Evolutionary conservation across 1,139 yeast species (phyloP).

Genomic region (Wickerhamomyces sp.): DNA sequence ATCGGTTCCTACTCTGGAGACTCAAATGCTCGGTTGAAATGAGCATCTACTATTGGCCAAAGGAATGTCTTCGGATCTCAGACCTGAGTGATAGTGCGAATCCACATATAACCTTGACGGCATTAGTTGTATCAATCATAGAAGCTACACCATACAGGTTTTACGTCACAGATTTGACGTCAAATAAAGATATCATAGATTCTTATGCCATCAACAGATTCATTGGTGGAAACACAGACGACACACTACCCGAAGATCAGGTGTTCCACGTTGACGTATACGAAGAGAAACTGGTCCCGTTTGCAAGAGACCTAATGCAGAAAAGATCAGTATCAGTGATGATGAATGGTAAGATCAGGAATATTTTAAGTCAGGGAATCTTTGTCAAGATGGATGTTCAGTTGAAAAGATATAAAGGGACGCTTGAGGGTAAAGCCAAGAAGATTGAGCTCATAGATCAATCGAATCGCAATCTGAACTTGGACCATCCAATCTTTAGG

Average conservation of each 20-base stretch:
- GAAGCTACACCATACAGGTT: slow-evolving; percentile 3
- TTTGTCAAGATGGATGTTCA: slow-evolving; percentile 8
- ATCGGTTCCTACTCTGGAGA: too few relatives aligned
- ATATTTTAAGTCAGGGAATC: slow-evolving; percentile 7
- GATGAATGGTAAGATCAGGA: neutral
- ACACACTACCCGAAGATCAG: neutral
- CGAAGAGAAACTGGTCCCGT: slow-evolving; percentile 2
- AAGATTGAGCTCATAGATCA: slow-evolving; percentile 2
- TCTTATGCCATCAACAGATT: neutral
- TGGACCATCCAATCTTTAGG: neutral
- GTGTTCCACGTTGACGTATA: slow-evolving; percentile 8
- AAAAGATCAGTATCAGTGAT: neutral
- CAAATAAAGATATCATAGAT: slow-evolving; percentile 4
- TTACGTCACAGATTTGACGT: slow-evolving; percentile 14
- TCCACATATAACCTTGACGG: slow-evolving; percentile 1
- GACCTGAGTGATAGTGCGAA: neutral
- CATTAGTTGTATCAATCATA: slow-evolving; percentile 3
- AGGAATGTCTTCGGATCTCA: neutral
- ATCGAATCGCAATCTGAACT: neutral
- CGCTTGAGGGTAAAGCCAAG: slow-evolving; percentile 7
- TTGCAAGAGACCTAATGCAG: slow-evolving; percentile 1
- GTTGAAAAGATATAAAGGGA: slow-evolving; percentile 5
- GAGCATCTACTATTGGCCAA: neutral
- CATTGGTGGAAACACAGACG: slow-evolving; percentile 3
- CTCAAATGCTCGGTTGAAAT: too few relatives aligned